Percentiles rank a stretch among this genome's conserved stretches.
Evolutionary conservation across 768 basidiomycete species (phyloP).

Genomic region (Pleurotus platypus): DNA sequence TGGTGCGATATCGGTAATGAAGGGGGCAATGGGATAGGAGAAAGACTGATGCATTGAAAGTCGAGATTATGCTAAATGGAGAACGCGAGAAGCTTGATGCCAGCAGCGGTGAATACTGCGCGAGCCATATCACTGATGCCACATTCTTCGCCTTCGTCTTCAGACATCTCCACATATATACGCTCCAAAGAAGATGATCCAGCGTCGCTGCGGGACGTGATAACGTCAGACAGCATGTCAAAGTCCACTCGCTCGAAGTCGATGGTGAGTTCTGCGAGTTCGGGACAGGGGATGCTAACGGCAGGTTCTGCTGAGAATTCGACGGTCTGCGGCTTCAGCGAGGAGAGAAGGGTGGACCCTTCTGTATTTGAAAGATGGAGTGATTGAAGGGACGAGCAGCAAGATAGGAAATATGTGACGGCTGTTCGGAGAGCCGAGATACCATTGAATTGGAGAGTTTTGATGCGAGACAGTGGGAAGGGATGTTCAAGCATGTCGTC

Average conservation of each 20-base stretch:
- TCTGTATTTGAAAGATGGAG: conserved; percentile 21
- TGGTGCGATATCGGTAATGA: too few relatives aligned
- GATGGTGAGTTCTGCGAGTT: background rate
- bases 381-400: conserved; percentile 18
- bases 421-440: conserved; percentile 17
- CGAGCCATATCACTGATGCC: conserved; percentile 5
- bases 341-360: conserved; percentile 17
- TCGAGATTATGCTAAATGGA: background rate
- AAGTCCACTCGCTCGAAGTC: background rate
- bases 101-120: conserved; percentile 4
- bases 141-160: conserved; percentile 1
- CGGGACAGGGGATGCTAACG: conserved; percentile 1
- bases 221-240: background rate
- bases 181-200: background rate
- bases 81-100: conserved; percentile 5
- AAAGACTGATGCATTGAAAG: background rate
- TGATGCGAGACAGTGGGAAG: conserved; percentile 22
- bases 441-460: conserved; percentile 25
- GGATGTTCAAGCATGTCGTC: background rate
- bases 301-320: background rate
- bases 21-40: too few relatives aligned
- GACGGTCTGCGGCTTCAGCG: conserved; percentile 10
- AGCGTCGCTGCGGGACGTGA: background rate
- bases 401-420: conserved; percentile 23
- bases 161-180: conserved; percentile 1